phyloP scores from a whole-genome alignment of 129 eudicot genomes.

The Flaveria robusta region DNA sequence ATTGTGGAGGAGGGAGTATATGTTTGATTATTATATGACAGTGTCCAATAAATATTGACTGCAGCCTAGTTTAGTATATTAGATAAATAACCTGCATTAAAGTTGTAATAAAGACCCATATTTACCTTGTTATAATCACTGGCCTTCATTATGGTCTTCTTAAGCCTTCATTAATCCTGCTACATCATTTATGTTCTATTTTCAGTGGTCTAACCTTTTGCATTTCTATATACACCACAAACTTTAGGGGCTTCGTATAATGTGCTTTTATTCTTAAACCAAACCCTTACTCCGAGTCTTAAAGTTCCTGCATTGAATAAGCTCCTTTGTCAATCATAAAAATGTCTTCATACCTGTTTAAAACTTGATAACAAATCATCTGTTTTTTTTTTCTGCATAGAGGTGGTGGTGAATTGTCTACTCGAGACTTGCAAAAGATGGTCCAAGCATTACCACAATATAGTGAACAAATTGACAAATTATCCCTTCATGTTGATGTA shows the following conservation, averaged over 20 bases:
- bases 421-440: constrained; percentile 94
- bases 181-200: neutral
- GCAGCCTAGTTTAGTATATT: neutral
- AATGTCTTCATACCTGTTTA: neutral
- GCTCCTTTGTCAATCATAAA: neutral
- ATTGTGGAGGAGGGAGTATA: neutral
- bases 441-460: constrained; percentile 97
- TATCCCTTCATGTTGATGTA: constrained; percentile 97
- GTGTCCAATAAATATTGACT: neutral
- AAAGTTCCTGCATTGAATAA: constrained; percentile 6
- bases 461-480: constrained; percentile 91
- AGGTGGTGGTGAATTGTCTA: constrained; percentile 77
- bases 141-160: neutral
- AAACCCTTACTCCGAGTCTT: neutral
- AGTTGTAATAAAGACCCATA: neutral
- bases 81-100: neutral
- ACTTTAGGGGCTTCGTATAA: neutral
- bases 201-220: neutral
- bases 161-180: neutral
- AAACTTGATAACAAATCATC: constrained; percentile 12
- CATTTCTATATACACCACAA: neutral
- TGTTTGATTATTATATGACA: neutral
- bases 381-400: constrained; percentile 39
- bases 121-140: neutral
- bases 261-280: neutral